Conservation (phyloP, 129 eudicot genomes). For the Flaveria sonorensis region DNA sequence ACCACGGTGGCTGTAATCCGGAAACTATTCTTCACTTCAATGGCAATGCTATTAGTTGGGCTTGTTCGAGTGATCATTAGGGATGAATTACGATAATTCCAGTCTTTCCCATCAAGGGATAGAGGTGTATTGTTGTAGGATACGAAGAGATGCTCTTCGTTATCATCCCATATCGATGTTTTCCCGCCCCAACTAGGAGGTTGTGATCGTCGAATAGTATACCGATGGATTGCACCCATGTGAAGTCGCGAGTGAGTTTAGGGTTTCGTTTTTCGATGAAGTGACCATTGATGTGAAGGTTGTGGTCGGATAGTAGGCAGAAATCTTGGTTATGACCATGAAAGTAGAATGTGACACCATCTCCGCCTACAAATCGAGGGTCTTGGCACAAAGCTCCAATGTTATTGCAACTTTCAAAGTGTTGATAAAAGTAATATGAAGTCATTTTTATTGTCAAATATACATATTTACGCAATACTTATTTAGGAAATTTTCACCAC, state of each 20-base stretch:
- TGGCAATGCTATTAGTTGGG: slow-evolving; percentile 21
- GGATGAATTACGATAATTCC: slow-evolving; percentile 25
- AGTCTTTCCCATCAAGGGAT: slow-evolving; percentile 22
- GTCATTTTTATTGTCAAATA: neutral
- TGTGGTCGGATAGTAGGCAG: slow-evolving; percentile 50
- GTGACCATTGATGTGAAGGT: slow-evolving; percentile 56
- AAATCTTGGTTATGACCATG: slow-evolving; percentile 54
- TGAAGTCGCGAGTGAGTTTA: slow-evolving; percentile 44
- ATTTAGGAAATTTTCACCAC: no score
- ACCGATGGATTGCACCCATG: slow-evolving; percentile 57
- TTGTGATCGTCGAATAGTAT: slow-evolving; percentile 45
- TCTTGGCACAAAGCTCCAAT: slow-evolving; percentile 53
- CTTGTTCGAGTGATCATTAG: slow-evolving; percentile 37
- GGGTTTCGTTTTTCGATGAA: slow-evolving; percentile 54
- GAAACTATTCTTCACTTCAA: slow-evolving; percentile 39
- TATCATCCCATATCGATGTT: slow-evolving; percentile 46
- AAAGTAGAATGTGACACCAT: slow-evolving; percentile 54
- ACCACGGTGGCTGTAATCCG: slow-evolving; percentile 37
- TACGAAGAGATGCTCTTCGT: slow-evolving; percentile 39
- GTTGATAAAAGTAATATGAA: neutral
- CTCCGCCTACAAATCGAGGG: slow-evolving; percentile 56
- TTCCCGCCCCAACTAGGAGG: slow-evolving; percentile 35
- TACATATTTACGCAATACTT: neutral
- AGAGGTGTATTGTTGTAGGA: slow-evolving; percentile 27
- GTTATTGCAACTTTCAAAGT: slow-evolving; percentile 34